Percentiles rank a stretch among this genome's conserved stretches.
phyloP scores from a whole-genome alignment of 306 rosid genomes.

The Pyrus bretschneideri region DNA sequence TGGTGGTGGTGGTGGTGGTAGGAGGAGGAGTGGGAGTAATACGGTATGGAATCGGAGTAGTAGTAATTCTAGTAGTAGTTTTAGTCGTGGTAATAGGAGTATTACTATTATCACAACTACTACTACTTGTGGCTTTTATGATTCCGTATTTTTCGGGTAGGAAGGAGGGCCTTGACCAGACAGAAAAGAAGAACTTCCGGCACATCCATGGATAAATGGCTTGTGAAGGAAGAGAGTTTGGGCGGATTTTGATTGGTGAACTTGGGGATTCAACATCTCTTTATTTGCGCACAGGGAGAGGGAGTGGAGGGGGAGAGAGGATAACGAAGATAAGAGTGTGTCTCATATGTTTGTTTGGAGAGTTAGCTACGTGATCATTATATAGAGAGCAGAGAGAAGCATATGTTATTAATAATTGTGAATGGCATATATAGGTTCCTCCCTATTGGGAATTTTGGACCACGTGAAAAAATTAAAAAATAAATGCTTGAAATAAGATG shows the following conservation, averaged over 20 bases:
- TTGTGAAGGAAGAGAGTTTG: slow-evolving; percentile 15
- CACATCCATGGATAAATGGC: slow-evolving; percentile 19
- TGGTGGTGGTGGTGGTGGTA: background rate
- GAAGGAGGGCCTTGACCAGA: slow-evolving; percentile 15
- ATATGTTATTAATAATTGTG: background rate
- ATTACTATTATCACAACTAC: background rate
- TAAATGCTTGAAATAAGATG: too few relatives aligned
- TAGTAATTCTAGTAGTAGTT: background rate
- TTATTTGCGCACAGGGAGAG: background rate
- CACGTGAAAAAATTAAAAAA: background rate
- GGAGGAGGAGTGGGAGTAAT: background rate
- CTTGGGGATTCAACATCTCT: slow-evolving; percentile 29
- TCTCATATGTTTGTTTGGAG: background rate
- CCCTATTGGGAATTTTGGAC: background rate
- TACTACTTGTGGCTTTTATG: slow-evolving; percentile 11
- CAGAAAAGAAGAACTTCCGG: slow-evolving; percentile 8
- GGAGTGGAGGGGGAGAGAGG: background rate
- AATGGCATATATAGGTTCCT: background rate
- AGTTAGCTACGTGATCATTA: background rate
- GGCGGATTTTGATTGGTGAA: background rate
- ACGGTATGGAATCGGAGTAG: background rate
- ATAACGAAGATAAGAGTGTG: background rate
- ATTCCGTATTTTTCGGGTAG: background rate
- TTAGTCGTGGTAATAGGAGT: background rate
- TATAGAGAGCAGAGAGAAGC: background rate